A percentile compares a stretch with the other conserved stretches of the same genome.
These are phyloP conservation scores for Pichia heedii DNA, from an alignment of 805 yeast species.

Conservation along the genomic window DNA sequence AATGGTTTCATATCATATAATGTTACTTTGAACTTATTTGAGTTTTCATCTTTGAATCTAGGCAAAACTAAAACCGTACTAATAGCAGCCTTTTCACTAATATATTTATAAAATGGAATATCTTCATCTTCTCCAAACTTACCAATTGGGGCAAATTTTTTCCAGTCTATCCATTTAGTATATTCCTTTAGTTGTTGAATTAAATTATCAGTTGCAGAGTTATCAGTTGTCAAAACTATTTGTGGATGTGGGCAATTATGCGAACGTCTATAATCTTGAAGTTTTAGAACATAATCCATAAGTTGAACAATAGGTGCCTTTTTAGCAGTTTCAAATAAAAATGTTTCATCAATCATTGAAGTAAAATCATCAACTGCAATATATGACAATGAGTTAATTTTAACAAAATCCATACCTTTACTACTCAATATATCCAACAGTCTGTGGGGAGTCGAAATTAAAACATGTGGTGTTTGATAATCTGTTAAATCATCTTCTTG, in stretches of 20 bases:
- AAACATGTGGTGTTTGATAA: slow-evolving; percentile 22
- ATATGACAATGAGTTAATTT: slow-evolving; percentile 20
- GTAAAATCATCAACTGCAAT: slow-evolving; percentile 30
- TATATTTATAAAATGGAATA: slow-evolving; percentile 14
- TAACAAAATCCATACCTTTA: slow-evolving; percentile 25
- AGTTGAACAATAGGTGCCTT: slow-evolving; percentile 24
- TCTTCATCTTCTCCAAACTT: slow-evolving; percentile 15
- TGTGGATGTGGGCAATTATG: slow-evolving; percentile 28
- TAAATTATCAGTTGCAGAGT: slow-evolving; percentile 33
- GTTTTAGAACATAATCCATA: slow-evolving; percentile 24
- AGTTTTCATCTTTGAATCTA: slow-evolving; percentile 3
- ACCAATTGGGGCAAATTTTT: slow-evolving; percentile 22
- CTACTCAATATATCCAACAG: slow-evolving; percentile 27
- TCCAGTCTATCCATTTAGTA: slow-evolving; percentile 40
- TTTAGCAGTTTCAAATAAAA: slow-evolving; percentile 12
- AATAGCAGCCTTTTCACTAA: slow-evolving; percentile 18
- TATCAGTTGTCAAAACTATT: slow-evolving; percentile 20
- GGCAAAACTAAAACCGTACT: slow-evolving; percentile 21
- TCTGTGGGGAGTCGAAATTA: slow-evolving; percentile 30
- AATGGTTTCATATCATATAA: slow-evolving; percentile 20
- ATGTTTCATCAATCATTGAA: slow-evolving; percentile 18
- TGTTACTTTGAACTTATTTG: slow-evolving; percentile 13
- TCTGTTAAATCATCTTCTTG: slow-evolving; percentile 20
- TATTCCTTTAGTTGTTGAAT: slow-evolving; percentile 41
- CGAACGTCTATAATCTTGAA: slow-evolving; percentile 24